These are phyloP conservation scores for Oxyria digyna DNA, from an alignment of 148 eudicot genomes.

Conservation along the genomic window DNA sequence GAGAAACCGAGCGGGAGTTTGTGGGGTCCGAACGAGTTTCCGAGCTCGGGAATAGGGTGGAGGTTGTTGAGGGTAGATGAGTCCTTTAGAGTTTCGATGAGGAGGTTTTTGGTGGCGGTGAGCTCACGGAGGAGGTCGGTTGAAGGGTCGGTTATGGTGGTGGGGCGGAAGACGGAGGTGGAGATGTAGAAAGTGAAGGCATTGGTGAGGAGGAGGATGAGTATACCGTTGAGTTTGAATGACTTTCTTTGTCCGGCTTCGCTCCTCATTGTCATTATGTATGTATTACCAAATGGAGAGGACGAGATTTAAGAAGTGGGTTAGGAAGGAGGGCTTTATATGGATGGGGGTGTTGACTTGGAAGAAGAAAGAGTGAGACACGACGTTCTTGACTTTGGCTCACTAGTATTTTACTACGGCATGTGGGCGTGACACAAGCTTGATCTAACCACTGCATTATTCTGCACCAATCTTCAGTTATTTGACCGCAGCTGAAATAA, in stretches of 20 bases:
- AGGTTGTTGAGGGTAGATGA: conserved; percentile 8
- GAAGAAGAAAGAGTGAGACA: neutral
- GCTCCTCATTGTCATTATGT: neutral
- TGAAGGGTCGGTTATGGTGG: conserved; percentile 4
- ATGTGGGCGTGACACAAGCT: neutral
- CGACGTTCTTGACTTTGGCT: neutral
- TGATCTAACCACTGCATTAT: neutral
- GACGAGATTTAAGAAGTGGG: neutral
- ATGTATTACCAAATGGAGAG: neutral
- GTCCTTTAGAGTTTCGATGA: conserved; percentile 12
- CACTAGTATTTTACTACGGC: neutral
- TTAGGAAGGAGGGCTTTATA: neutral
- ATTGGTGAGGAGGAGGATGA: conserved; percentile 26
- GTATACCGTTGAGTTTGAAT: neutral
- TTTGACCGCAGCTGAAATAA: neutral
- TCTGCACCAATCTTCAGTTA: neutral
- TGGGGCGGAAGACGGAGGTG: conserved; percentile 20
- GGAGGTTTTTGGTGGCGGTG: conserved; percentile 68
- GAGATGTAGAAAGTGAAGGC: conserved; percentile 64
- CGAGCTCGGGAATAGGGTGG: conserved; percentile 9
- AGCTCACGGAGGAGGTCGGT: conserved; percentile 48
- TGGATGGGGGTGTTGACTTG: neutral
- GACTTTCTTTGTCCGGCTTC: neutral
- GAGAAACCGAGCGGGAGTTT: conserved; percentile 10
- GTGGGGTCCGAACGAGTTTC: neutral